Conservation (phyloP, 805 yeast species). For the Candida piceae region DNA sequence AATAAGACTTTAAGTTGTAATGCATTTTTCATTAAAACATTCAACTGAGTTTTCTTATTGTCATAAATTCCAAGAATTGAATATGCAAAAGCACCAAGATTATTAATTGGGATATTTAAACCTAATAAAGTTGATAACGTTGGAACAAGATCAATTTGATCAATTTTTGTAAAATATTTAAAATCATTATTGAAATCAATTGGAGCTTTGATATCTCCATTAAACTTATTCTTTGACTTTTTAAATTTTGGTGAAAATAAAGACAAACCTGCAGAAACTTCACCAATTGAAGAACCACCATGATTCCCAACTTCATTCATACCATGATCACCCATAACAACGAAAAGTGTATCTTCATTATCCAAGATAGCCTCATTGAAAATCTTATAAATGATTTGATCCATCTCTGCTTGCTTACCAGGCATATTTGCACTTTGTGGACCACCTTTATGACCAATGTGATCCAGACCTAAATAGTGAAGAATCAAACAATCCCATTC, state of each 20-base stretch:
- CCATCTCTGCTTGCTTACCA: slow-evolving; percentile 83
- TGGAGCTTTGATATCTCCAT: slow-evolving; percentile 33
- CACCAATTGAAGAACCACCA: slow-evolving; percentile 93
- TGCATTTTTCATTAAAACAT: slow-evolving; percentile 49
- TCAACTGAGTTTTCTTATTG: slow-evolving; percentile 28
- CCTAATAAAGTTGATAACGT: slow-evolving; percentile 57
- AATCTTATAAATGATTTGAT: slow-evolving; percentile 49
- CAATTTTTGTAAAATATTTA: slow-evolving; percentile 47
- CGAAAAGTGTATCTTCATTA: slow-evolving; percentile 50
- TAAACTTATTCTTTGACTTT: slow-evolving; percentile 15
- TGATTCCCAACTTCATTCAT: slow-evolving; percentile 95
- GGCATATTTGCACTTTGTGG: slow-evolving; percentile 79
- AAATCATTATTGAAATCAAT: slow-evolving; percentile 37
- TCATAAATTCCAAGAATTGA: slow-evolving; percentile 52
- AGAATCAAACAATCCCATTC: slow-evolving; percentile 83
- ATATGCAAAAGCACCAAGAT: slow-evolving; percentile 64
- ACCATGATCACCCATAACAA: slow-evolving; percentile 91
- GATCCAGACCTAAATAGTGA: slow-evolving; percentile 93
- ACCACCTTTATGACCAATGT: slow-evolving; percentile 97
- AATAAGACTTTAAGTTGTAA: slow-evolving; percentile 47
- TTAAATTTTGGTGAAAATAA: slow-evolving; percentile 61
- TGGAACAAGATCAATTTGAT: slow-evolving; percentile 73
- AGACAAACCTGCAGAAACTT: slow-evolving; percentile 79
- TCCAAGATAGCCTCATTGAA: slow-evolving; percentile 32
- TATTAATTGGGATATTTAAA: slow-evolving; percentile 65